Evolutionary conservation across 106 monocot genomes (phyloP), one percentile per base, ranked within the genome.

Genomic region (Ottelia alismoides): DNA sequence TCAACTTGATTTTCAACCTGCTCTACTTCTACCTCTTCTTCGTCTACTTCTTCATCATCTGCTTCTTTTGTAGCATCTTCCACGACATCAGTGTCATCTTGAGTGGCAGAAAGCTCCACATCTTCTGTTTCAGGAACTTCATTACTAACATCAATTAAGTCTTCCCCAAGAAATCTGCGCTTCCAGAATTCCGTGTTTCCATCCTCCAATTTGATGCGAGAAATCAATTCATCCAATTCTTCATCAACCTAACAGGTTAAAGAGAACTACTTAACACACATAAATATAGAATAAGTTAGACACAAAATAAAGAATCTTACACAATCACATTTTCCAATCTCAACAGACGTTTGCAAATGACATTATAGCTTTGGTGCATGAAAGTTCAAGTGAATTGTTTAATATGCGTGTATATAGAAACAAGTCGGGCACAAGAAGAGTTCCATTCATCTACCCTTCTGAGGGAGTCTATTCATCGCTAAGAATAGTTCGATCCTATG

Each of bases 141-240:
- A 11, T 75, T 68, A 47, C 64, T 66, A 70, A 78, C 53, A 58
- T 68, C 63, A 66, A 55, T 72, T 35, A 72, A 64, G 45, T 74
- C 80, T 83, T 96, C 88, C 21, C 94, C 94, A 59, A 96, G 81
- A 70, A 96, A 96, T 56, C 89, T 84, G 1, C 69, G 70, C 61
- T 72, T 89, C 96, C 96, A 96, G 43, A 76, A 88, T 60, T 96
- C 94, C 19, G 88, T 88, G 63, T 96, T 79, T 40, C 94, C 94
- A 56, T 88, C 94, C 70, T 96, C 71, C 35, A 81, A 68, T 61
- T 76, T 78, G 51, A 96, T 85, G 43, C 88, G 71, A 57, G 84
- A 85, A 25, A 96, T 79, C 61, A 96, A 60, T 73, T 84, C 84
- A 62, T 96, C 94, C 61, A 96, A 60, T 25, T 82, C 88, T 78